phyloP scores from a whole-genome alignment of 495 filamentous ascomycete species.

The Lasiosphaeris hirsuta region DNA sequence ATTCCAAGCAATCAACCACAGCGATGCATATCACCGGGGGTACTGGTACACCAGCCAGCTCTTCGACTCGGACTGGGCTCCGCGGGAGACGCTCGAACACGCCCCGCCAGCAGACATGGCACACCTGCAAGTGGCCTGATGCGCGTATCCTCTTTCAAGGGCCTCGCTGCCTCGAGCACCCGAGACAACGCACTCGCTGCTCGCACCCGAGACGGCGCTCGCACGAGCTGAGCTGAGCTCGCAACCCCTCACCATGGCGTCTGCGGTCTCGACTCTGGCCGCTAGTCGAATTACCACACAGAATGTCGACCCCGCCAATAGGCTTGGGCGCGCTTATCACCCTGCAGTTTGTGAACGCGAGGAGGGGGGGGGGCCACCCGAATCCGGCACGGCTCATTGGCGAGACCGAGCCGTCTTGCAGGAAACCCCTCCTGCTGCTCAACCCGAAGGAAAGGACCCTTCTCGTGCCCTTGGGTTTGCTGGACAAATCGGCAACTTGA shows the following conservation, averaged over 20 bases:
- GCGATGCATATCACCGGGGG: constrained; percentile 28
- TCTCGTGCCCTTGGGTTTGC: neutral
- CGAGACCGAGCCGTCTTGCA: constrained; percentile 21
- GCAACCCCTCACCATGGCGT: constrained; percentile 24
- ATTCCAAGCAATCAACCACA: constrained; percentile 30
- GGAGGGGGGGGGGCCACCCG: constrained; percentile 19
- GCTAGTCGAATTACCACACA: constrained; percentile 27
- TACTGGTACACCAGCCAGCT: constrained; percentile 42
- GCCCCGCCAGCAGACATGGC: constrained; percentile 10
- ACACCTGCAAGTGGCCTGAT: constrained; percentile 23
- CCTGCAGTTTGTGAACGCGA: constrained; percentile 20
- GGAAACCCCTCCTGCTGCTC: constrained; percentile 23
- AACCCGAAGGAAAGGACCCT: constrained; percentile 23
- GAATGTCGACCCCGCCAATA: constrained; percentile 25
- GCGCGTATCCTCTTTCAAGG: constrained; percentile 2
- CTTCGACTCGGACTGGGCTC: constrained; percentile 36
- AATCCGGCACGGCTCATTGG: constrained; percentile 26
- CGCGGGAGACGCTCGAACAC: constrained; percentile 34
- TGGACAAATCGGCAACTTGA: constrained; percentile 18
- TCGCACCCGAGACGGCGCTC: constrained; percentile 4
- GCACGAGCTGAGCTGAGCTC: constrained; percentile 8
- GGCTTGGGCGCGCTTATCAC: constrained; percentile 26
- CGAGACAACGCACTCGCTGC: no score
- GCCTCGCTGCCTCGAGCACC: neutral
- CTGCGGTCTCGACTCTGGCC: constrained; percentile 16